Evolutionary conservation across 768 basidiomycete species (phyloP).

Genomic region (Amanita phalloides): DNA sequence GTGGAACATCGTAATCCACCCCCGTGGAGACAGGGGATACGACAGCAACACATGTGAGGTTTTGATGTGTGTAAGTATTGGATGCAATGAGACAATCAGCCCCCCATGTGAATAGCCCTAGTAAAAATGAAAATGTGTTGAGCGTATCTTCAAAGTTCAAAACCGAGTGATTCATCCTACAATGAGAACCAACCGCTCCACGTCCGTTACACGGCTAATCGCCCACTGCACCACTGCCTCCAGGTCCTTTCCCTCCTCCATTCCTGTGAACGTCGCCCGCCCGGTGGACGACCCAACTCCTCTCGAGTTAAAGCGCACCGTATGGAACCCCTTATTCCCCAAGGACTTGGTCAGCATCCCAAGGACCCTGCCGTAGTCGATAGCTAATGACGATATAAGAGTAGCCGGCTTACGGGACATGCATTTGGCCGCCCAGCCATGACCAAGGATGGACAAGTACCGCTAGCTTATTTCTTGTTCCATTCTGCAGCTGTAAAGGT

Average conservation of each 20-base stretch:
- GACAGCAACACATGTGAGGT: constrained; percentile 64
- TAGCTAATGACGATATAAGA: constrained; percentile 1
- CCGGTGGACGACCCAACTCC: constrained; percentile 70
- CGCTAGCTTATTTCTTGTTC: constrained; percentile 36
- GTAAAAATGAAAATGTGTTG: not conserved
- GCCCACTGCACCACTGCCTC: constrained; percentile 50
- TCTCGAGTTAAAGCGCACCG: constrained; percentile 68
- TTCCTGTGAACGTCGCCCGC: constrained; percentile 63
- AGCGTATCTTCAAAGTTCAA: not conserved
- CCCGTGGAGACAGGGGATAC: constrained; percentile 62
- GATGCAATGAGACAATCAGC: constrained; percentile 58
- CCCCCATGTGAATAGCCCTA: constrained; percentile 82
- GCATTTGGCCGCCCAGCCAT: constrained; percentile 69
- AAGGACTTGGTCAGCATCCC: constrained; percentile 29
- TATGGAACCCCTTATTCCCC: constrained; percentile 36
- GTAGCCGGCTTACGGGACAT: constrained; percentile 51
- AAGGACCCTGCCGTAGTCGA: constrained; percentile 29
- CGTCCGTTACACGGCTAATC: constrained; percentile 26
- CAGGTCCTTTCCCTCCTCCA: constrained; percentile 61
- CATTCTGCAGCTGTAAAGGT: not conserved
- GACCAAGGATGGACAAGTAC: constrained; percentile 81
- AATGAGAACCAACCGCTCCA: constrained; percentile 44
- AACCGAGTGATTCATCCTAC: constrained; percentile 32
- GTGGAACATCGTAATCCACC: constrained; percentile 61
- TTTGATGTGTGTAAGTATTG: constrained; percentile 37